phyloP scores from a whole-genome alignment of 441 rosid genomes.

The Euphorbia corollata region DNA sequence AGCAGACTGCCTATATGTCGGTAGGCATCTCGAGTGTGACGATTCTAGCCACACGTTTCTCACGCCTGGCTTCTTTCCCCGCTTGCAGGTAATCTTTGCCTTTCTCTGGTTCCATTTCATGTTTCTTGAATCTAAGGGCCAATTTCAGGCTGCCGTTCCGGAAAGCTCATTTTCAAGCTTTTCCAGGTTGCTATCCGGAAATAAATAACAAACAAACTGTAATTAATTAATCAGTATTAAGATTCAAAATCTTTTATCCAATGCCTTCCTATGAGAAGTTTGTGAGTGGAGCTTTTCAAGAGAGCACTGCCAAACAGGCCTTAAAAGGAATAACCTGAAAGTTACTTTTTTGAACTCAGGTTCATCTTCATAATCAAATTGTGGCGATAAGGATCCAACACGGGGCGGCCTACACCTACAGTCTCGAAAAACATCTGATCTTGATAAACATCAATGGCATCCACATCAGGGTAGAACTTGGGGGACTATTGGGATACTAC shows the following conservation, averaged over 20 bases:
- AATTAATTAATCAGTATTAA: no score
- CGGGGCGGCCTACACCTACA: slow-evolving; percentile 80
- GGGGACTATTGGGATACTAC: slow-evolving; percentile 81
- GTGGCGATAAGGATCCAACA: slow-evolving; percentile 69
- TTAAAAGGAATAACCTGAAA: no score
- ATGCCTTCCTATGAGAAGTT: no score
- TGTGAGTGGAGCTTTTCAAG: no score
- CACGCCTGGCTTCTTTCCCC: slow-evolving; percentile 87
- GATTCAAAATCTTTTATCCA: no score
- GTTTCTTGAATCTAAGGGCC: background rate
- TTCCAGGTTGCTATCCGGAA: no score
- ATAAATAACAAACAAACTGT: no score
- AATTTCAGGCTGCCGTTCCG: no score
- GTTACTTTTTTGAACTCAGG: slow-evolving; percentile 32
- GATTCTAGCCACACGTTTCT: slow-evolving; percentile 86
- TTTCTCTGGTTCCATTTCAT: background rate
- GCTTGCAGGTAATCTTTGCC: slow-evolving; percentile 54
- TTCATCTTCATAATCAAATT: slow-evolving; percentile 72
- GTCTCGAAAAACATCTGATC: slow-evolving; percentile 73
- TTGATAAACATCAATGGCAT: slow-evolving; percentile 68
- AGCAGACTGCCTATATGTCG: slow-evolving; percentile 52
- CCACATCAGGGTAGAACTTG: slow-evolving; percentile 75
- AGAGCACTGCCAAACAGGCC: no score
- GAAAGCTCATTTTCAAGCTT: no score
- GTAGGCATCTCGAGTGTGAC: slow-evolving; percentile 88